Evolutionary conservation across 306 rosid genomes (phyloP).

Genomic region (Malus orientalis): DNA sequence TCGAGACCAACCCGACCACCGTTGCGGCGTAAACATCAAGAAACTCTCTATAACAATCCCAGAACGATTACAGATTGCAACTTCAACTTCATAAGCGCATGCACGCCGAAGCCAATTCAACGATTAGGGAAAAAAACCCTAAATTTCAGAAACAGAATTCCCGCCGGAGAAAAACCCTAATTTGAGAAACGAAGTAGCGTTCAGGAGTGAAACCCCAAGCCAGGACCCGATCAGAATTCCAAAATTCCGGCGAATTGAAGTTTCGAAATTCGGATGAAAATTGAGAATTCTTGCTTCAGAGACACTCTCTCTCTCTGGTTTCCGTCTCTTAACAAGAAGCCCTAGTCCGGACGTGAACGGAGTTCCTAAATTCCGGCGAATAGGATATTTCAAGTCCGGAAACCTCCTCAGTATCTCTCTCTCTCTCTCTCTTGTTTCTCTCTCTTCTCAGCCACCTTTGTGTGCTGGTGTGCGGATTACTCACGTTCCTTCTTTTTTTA

Average conservation of each 20-base stretch:
- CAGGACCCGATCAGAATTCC: constrained; percentile 6
- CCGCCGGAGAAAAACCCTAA: background rate
- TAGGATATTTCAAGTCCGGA: constrained; percentile 72
- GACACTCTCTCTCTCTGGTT: background rate
- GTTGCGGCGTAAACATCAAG: constrained; percentile 79
- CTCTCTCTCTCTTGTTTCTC: constrained; percentile 1
- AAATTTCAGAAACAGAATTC: background rate
- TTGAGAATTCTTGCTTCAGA: background rate
- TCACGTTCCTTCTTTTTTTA: constrained; percentile 36
- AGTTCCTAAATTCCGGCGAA: constrained; percentile 80
- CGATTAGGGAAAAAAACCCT: constrained; percentile 4
- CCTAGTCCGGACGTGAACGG: constrained; percentile 70
- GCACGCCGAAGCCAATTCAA: background rate
- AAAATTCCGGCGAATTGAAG: background rate
- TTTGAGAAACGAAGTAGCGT: background rate
- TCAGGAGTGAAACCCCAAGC: background rate
- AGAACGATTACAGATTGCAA: constrained; percentile 17
- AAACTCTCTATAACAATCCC: constrained; percentile 17
- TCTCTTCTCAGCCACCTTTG: constrained; percentile 23
- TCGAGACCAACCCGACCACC: constrained; percentile 46
- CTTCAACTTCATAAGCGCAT: constrained; percentile 39
- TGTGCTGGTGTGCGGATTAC: constrained; percentile 37
- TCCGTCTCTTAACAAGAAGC: background rate
- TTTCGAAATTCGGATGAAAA: background rate
- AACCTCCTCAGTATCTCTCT: constrained; percentile 48